Conservation (phyloP, 1,139 yeast genomes). For the Starmera stellimalicola region DNA sequence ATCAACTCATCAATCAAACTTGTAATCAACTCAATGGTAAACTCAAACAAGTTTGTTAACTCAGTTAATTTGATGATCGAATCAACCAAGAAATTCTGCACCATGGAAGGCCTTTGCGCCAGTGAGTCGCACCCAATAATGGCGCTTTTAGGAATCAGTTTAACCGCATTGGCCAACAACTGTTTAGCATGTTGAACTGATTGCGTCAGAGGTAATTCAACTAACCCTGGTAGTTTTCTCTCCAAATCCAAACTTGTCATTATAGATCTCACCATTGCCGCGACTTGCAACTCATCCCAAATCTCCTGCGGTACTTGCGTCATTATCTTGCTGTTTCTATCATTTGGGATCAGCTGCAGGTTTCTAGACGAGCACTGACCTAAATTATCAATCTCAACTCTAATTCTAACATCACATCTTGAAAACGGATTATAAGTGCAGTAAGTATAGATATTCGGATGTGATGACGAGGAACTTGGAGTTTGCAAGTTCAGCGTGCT, state of each 20-base stretch:
- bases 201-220: slow-evolving; percentile 34
- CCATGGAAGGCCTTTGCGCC: slow-evolving; percentile 57
- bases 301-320: slow-evolving; percentile 25
- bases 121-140: slow-evolving; percentile 54
- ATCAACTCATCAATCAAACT: background rate
- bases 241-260: slow-evolving; percentile 59
- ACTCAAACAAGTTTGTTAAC: slow-evolving; percentile 53
- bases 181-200: slow-evolving; percentile 38
- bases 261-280: slow-evolving; percentile 63
- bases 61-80: slow-evolving; percentile 58
- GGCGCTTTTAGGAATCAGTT: slow-evolving; percentile 57
- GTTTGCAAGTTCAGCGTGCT: slow-evolving; percentile 55
- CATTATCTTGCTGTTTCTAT: slow-evolving; percentile 18
- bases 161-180: slow-evolving; percentile 53
- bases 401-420: slow-evolving; percentile 59
- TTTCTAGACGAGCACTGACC: slow-evolving; percentile 4
- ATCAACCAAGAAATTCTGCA: slow-evolving; percentile 69
- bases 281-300: slow-evolving; percentile 80
- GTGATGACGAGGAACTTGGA: slow-evolving; percentile 7
- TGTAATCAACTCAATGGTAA: slow-evolving; percentile 45
- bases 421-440: slow-evolving; percentile 62
- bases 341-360: slow-evolving; percentile 28
- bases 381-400: slow-evolving; percentile 35
- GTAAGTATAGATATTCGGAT: slow-evolving; percentile 50
- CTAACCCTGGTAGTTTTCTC: slow-evolving; percentile 48